Evolutionary conservation across 805 yeast species (phyloP).

Genomic region (Grigorovia transvaalensis): DNA sequence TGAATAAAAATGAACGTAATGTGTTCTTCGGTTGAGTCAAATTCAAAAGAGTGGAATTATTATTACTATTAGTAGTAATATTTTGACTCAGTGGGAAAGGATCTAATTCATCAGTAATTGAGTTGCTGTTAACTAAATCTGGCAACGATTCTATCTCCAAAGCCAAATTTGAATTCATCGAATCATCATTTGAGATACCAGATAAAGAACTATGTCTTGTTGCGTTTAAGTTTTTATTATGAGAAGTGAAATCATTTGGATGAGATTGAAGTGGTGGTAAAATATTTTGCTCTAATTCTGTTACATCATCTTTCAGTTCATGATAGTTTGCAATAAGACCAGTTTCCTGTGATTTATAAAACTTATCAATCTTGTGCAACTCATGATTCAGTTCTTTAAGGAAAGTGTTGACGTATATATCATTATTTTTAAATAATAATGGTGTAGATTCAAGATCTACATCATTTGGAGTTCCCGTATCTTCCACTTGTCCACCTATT

Average conservation of each 20-base stretch:
- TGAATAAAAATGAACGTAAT: conserved; percentile 1
- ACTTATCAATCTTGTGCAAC: conserved; percentile 61
- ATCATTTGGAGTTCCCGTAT: neutral
- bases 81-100: neutral
- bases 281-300: conserved; percentile 38
- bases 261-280: neutral
- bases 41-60: neutral
- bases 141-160: conserved; percentile 4
- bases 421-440: conserved; percentile 19
- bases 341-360: conserved; percentile 58
- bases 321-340: conserved; percentile 33
- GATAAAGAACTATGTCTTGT: neutral
- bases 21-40: conserved; percentile 1
- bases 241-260: neutral
- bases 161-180: conserved; percentile 1
- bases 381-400: conserved; percentile 67
- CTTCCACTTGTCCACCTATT: too few species aligned
- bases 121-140: neutral
- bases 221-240: neutral
- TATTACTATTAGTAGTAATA: neutral
- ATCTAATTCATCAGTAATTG: neutral
- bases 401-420: conserved; percentile 46
- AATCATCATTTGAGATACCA: neutral
- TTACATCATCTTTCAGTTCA: conserved; percentile 50
- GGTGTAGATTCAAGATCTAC: conserved; percentile 12